A percentile compares a stretch with the other conserved stretches of the same genome.
Evolutionary conservation across 2,329 filamentous ascomycete species (phyloP).

Genomic region (Hymenoscyphus scutula): DNA sequence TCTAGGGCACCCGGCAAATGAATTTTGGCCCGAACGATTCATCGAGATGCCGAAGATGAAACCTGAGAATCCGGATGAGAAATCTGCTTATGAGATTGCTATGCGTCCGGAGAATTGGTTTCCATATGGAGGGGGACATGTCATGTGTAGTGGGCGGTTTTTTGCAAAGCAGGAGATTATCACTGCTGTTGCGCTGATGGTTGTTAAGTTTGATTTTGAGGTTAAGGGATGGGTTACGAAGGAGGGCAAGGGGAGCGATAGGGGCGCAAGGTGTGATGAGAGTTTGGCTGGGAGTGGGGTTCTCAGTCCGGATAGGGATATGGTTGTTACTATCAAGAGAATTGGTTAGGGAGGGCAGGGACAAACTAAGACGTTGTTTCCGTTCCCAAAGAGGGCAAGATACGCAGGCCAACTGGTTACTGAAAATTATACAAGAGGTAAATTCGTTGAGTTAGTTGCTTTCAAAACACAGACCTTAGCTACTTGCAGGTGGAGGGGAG

Average conservation of each 20-base stretch:
- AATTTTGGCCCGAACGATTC: conserved; percentile 23
- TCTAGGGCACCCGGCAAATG: conserved; percentile 15
- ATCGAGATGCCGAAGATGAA: conserved; percentile 23
- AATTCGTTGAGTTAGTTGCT: no score
- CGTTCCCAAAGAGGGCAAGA: no score
- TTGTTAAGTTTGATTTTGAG: conserved; percentile 24
- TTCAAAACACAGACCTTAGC: no score
- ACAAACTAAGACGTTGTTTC: no score
- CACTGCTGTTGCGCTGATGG: conserved; percentile 12
- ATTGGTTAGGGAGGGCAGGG: no score
- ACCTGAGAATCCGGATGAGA: conserved; percentile 15
- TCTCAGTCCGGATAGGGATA: conserved; percentile 20
- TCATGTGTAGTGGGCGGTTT: conserved; percentile 23
- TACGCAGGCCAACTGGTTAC: no score
- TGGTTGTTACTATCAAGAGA: conserved; percentile 10
- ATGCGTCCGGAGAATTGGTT: conserved; percentile 21
- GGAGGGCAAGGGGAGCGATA: conserved; percentile 13
- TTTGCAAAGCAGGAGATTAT: conserved; percentile 27
- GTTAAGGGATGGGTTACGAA: conserved; percentile 9
- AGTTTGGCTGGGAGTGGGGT: conserved; percentile 18
- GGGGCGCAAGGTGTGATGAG: conserved; percentile 9
- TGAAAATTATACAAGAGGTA: no score
- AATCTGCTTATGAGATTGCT: conserved; percentile 16
- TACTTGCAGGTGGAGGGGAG: no score
- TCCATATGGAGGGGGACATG: conserved; percentile 19